These are phyloP conservation scores for Naganishia sp. DNA, from an alignment of 1,284 basidiomycete genomes.

Conservation along the genomic window DNA sequence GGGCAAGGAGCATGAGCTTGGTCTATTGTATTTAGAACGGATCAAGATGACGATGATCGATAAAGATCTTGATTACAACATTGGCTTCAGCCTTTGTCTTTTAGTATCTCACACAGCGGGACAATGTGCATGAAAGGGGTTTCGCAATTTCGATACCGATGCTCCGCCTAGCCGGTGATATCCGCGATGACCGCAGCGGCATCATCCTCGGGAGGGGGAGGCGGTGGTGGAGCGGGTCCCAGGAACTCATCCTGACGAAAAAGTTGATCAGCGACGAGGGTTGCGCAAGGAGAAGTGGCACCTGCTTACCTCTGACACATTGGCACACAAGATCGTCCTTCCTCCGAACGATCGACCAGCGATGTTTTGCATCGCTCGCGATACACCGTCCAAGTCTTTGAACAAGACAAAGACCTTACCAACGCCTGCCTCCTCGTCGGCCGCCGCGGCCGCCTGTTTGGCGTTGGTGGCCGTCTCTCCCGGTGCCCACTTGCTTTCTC, in stretches of 20 bases:
- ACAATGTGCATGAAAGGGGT: too few relatives aligned
- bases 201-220: conserved; percentile 39
- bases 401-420: conserved; percentile 93
- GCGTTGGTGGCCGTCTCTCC: conserved; percentile 61
- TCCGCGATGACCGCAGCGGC: conserved; percentile 34
- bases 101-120: not conserved
- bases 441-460: conserved; percentile 57
- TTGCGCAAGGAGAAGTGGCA: not conserved
- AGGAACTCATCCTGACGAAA: conserved; percentile 50
- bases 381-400: conserved; percentile 63
- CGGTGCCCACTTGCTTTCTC: conserved; percentile 75
- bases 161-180: conserved; percentile 20
- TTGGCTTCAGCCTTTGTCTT: conserved; percentile 2
- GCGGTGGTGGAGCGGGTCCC: conserved; percentile 47
- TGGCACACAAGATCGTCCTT: conserved; percentile 68
- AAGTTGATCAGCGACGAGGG: not conserved
- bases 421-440: conserved; percentile 85
- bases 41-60: not conserved
- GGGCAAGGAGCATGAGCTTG: too few relatives aligned
- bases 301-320: conserved; percentile 48
- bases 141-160: not conserved
- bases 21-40: too few relatives aligned
- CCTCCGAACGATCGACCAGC: conserved; percentile 91
- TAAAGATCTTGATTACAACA: not conserved
- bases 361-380: conserved; percentile 72